phyloP scores from a whole-genome alignment of 495 filamentous ascomycete genomes.

The Corynascus novoguineensis region DNA sequence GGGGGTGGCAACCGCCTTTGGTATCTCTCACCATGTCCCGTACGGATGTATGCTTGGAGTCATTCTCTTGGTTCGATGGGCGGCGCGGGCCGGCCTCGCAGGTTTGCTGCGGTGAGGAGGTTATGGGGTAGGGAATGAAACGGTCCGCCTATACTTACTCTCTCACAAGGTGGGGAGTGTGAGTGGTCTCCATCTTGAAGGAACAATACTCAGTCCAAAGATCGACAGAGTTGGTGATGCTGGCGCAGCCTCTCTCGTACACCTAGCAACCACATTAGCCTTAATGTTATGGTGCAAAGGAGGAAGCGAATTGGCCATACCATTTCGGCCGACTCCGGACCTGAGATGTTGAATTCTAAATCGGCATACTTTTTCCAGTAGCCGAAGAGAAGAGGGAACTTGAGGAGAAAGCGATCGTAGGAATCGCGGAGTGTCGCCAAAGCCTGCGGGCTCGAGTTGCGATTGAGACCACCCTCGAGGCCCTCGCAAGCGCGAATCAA shows the following conservation, averaged over 20 bases:
- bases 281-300: not conserved
- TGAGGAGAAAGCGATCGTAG: conserved; percentile 90
- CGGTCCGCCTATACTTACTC: conserved; percentile 82
- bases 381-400: conserved; percentile 92
- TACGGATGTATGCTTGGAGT: conserved; percentile 25
- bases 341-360: conserved; percentile 91
- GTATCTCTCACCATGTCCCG: conserved; percentile 49
- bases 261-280: conserved; percentile 50
- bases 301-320: conserved; percentile 44
- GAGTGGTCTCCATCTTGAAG: conserved; percentile 96
- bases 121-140: conserved; percentile 64
- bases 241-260: conserved; percentile 91
- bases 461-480: conserved; percentile 88
- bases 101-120: conserved; percentile 39
- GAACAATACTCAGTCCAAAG: conserved; percentile 95
- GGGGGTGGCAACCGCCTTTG: conserved; percentile 42
- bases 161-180: conserved; percentile 92
- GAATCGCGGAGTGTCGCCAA: conserved; percentile 76
- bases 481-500: conserved; percentile 75
- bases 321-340: conserved; percentile 97
- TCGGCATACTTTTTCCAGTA: conserved; percentile 99
- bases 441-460: conserved; percentile 92
- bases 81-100: conserved; percentile 25
- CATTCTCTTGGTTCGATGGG: conserved; percentile 24
- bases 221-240: conserved; percentile 88